Evolutionary conservation across 2,329 filamentous ascomycete genomes (phyloP).

Genomic region (Nectriaceae sp.): DNA sequence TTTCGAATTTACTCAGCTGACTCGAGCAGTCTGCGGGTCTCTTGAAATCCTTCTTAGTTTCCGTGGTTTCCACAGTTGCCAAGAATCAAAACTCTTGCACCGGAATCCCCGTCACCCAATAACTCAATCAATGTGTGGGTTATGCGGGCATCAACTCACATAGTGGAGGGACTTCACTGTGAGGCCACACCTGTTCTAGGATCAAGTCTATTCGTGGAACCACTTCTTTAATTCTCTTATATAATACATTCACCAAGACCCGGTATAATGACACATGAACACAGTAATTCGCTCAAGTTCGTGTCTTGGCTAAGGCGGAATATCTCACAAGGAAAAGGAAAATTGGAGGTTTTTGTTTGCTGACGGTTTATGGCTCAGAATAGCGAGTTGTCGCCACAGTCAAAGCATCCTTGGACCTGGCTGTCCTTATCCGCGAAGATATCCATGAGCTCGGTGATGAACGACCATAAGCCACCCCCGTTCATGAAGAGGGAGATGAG

Average conservation of each 20-base stretch:
- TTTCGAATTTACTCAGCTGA: constrained; percentile 4
- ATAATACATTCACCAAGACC: constrained; percentile 25
- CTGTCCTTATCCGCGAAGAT: constrained; percentile 30
- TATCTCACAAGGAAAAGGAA: constrained; percentile 15
- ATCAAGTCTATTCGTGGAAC: constrained; percentile 20
- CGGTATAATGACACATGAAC: constrained; percentile 19
- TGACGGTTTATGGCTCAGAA: constrained; percentile 22
- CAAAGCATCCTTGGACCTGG: constrained; percentile 33
- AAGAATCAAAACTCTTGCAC: constrained; percentile 16
- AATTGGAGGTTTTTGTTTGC: not conserved
- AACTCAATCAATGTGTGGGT: not conserved
- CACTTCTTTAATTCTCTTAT: constrained; percentile 30
- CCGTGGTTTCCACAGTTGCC: constrained; percentile 17
- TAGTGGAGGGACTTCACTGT: constrained; percentile 9
- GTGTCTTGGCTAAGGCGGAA: constrained; percentile 11
- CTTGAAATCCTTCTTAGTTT: constrained; percentile 1
- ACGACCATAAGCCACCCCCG: constrained; percentile 36
- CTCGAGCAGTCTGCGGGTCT: constrained; percentile 22
- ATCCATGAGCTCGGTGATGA: constrained; percentile 33
- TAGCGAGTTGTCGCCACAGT: constrained; percentile 36
- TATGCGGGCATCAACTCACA: not conserved
- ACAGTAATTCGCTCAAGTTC: constrained; percentile 21
- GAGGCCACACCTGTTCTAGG: constrained; percentile 14
- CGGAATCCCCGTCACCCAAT: constrained; percentile 21
- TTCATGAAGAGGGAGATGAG: constrained; percentile 37